These are phyloP conservation scores for Fistulinella prunicolor DNA, from an alignment of 768 basidiomycete genomes.

Conservation along the genomic window DNA sequence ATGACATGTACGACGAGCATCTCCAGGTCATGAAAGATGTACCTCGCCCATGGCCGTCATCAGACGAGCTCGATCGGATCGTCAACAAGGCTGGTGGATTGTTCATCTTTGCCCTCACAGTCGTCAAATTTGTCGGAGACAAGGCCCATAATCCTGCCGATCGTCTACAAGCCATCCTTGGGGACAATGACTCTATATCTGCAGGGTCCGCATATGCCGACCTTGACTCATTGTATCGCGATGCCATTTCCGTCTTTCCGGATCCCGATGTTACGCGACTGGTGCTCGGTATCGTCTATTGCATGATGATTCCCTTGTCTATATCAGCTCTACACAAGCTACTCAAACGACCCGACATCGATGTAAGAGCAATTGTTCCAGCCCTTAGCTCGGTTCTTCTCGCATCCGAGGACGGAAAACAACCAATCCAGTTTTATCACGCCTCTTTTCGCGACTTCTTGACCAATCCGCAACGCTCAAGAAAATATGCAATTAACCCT, in stretches of 20 bases:
- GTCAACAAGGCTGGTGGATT: conserved; percentile 23
- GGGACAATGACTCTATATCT: conserved; percentile 1
- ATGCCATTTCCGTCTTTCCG: conserved; percentile 18
- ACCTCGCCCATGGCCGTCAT: conserved; percentile 25
- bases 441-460: conserved; percentile 23
- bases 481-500: conserved; percentile 13
- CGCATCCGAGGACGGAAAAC: conserved; percentile 18
- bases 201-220: conserved; percentile 15
- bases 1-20: conserved; percentile 17
- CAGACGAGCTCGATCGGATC: conserved; percentile 16
- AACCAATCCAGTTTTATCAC: conserved; percentile 22
- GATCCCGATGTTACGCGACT: conserved; percentile 17
- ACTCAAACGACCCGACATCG: conserved; percentile 12
- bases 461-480: conserved; percentile 15
- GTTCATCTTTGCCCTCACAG: conserved; percentile 30
- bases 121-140: conserved; percentile 26
- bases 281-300: conserved; percentile 18
- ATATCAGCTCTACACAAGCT: conserved; percentile 13
- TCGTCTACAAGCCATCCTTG: conserved; percentile 14
- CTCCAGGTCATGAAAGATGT: conserved; percentile 15
- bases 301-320: conserved; percentile 11
- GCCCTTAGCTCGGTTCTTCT: conserved; percentile 18
- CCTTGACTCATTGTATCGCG: conserved; percentile 19
- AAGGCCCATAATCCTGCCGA: conserved; percentile 11
- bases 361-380: conserved; percentile 13